phyloP scores from a whole-genome alignment of 257 asterid species.

The Forsythia viridissima region DNA sequence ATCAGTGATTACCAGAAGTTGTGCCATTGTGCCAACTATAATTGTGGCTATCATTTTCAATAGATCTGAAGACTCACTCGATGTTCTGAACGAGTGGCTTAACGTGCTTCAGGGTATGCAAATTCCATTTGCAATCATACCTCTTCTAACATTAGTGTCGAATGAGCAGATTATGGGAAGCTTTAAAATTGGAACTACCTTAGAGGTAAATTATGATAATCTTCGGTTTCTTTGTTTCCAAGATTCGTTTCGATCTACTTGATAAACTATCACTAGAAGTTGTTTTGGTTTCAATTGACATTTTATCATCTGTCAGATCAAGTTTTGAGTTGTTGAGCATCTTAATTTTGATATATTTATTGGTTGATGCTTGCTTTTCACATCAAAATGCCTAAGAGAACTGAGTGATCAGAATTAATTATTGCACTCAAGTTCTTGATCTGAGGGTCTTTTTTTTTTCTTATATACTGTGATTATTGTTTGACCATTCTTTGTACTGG shows the following conservation, averaged over 20 bases:
- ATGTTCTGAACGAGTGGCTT: slow-evolving; percentile 66
- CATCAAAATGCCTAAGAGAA: background rate
- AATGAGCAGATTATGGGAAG: slow-evolving; percentile 63
- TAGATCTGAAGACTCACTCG: slow-evolving; percentile 62
- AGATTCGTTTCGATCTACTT: background rate
- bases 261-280: background rate
- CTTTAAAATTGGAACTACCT: slow-evolving; percentile 55
- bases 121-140: slow-evolving; percentile 73
- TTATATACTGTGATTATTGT: too few species aligned
- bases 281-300: background rate
- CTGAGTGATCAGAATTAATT: background rate
- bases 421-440: too few species aligned
- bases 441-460: too few species aligned
- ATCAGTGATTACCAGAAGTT: slow-evolving; percentile 70
- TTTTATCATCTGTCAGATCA: background rate
- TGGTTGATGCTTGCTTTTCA: background rate
- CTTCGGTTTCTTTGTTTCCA: background rate
- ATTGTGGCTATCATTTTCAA: slow-evolving; percentile 63
- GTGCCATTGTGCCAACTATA: slow-evolving; percentile 66
- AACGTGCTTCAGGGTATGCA: slow-evolving; percentile 79
- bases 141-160: slow-evolving; percentile 64
- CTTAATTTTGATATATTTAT: too few species aligned
- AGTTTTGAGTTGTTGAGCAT: background rate
- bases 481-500: too few species aligned
- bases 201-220: slow-evolving; percentile 42